Conservation (phyloP, 176 grass and related monocot genomes). For the Otatea glauca region DNA sequence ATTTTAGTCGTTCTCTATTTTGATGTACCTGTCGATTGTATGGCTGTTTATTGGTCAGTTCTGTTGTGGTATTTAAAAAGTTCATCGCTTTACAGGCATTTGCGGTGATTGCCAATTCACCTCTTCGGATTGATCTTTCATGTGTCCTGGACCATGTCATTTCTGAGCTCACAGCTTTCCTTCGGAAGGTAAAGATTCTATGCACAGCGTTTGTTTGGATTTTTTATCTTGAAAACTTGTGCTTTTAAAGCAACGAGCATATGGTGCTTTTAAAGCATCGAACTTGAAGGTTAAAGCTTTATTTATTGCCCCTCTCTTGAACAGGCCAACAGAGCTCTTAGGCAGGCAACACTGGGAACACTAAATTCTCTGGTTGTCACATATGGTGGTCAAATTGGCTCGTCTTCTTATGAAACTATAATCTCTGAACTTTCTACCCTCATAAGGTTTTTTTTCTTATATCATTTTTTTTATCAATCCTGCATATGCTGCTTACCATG, state of each 20-base stretch:
- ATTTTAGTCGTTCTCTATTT: background rate
- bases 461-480: background rate
- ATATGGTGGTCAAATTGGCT: slow-evolving; percentile 83
- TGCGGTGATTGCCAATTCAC: slow-evolving; percentile 86
- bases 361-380: slow-evolving; percentile 79
- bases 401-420: slow-evolving; percentile 84
- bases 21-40: background rate
- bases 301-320: slow-evolving; percentile 16
- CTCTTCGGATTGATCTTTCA: slow-evolving; percentile 73
- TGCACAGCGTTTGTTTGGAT: background rate
- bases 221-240: background rate
- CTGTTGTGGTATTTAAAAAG: background rate
- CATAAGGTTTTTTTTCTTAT: slow-evolving; percentile 64
- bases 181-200: slow-evolving; percentile 66
- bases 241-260: background rate
- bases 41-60: background rate
- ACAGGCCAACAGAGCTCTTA: slow-evolving; percentile 85
- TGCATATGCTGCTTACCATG: background rate
- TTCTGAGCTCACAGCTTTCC: slow-evolving; percentile 87
- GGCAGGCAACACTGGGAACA: slow-evolving; percentile 83
- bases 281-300: background rate
- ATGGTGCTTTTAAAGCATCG: background rate
- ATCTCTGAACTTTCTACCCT: slow-evolving; percentile 82
- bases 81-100: slow-evolving; percentile 62
- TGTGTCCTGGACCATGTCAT: slow-evolving; percentile 87